phyloP scores from a whole-genome alignment of 768 basidiomycete genomes.

The Leccinum imitatum region DNA sequence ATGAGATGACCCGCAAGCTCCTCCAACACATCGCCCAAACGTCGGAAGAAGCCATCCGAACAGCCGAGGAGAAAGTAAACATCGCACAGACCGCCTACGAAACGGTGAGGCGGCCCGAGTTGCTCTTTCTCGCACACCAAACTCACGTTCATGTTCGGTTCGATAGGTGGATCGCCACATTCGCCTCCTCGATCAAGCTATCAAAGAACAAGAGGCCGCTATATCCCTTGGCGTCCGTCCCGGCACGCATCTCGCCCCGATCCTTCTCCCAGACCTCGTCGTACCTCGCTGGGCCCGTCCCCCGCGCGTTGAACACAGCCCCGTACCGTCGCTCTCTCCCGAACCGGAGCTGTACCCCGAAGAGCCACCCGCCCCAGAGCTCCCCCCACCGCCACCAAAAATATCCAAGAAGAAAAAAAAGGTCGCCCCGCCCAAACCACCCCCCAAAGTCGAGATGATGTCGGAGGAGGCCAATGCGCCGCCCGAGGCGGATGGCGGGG shows the following conservation, averaged over 20 bases:
- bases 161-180: conserved; percentile 76
- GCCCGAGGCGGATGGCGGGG: conserved; percentile 3
- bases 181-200: conserved; percentile 73
- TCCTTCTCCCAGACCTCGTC: conserved; percentile 61
- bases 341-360: conserved; percentile 25
- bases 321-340: conserved; percentile 38
- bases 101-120: conserved; percentile 47
- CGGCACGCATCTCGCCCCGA: conserved; percentile 52
- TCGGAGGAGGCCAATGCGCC: conserved; percentile 12
- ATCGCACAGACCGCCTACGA: conserved; percentile 70
- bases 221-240: conserved; percentile 53
- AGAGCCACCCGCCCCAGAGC: conserved; percentile 13
- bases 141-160: neutral
- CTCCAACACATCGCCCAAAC: conserved; percentile 59
- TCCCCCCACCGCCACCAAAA: conserved; percentile 15
- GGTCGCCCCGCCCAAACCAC: conserved; percentile 4
- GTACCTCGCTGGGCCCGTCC: conserved; percentile 54
- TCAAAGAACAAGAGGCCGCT: conserved; percentile 57
- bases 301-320: conserved; percentile 42
- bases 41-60: conserved; percentile 57
- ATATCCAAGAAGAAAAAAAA: conserved; percentile 27
- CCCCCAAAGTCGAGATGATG: conserved; percentile 32
- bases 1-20: conserved; percentile 46
- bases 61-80: conserved; percentile 77
- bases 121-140: conserved; percentile 2